Base-by-base conservation (phyloP, 140 eudicot species). In the Senecio squalidus region DNA sequence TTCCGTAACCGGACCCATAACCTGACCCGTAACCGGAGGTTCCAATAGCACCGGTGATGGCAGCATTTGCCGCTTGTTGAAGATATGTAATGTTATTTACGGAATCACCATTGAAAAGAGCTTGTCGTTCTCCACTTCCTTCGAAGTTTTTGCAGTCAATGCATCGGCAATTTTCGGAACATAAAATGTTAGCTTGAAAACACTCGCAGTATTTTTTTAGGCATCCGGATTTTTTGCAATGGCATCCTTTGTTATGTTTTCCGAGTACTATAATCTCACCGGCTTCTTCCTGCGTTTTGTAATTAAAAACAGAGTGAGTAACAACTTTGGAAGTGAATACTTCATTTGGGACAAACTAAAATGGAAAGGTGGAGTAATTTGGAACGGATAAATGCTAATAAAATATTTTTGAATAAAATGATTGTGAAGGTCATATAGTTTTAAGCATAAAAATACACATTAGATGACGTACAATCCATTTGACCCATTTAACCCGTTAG, bases 161-260 rank as follows among this genome's bases (percentile, higher is more conserved):
- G 66, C 99, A 93, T 74, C 80, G 84, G 67, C 99, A 93, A 38
- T 82, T 88, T 14, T 93, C 99, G 3, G 99, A 93, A 71, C 99
- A 93, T 24, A 93, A 83, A 82, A 93, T 88, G 59, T 82, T 82
- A 59, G 99, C 99, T 69, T 93, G 99, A 44, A 88, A 93, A 58
- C 99, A 93, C 72, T 93, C 99, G 14, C 99, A 93, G 63, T 93
- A 93, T 80, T 84, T 93, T 68, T 93, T 93, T 66, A 93, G 75
- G 70, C 99, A 93, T 21, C 99, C 96, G 7, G 99, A 93, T 66
- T 93, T 93, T 73, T 88, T 88, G 93, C 99, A 93, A 63, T 93
- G 89, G 56, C 99, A 93, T 55, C 99, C 99, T 78, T 93, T 93
- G 77, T 88, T 88, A 75, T 93, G 99, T 58, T 84, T 88, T 59